Conservation (phyloP, 2,329 filamentous ascomycete species). For the Hymenoscyphus occultus region DNA sequence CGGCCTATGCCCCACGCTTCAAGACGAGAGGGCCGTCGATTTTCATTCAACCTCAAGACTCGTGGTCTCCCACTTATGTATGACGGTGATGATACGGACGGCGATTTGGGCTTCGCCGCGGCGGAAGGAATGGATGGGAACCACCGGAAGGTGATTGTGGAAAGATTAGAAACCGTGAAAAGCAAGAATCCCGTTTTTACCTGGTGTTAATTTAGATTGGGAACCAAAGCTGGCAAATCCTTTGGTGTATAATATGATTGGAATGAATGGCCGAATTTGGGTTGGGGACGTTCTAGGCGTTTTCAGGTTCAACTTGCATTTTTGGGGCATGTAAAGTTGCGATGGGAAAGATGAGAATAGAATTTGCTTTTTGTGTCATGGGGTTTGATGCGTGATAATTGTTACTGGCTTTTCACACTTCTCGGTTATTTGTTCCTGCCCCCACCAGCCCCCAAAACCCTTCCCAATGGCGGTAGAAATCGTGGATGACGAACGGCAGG, state of each 20-base stretch:
- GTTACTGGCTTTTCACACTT: too few species aligned
- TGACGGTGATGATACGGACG: conserved; percentile 76
- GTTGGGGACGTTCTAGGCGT: neutral
- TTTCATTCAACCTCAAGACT: conserved; percentile 41
- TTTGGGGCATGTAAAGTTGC: neutral
- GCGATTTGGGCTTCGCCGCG: conserved; percentile 90
- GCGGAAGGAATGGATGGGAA: conserved; percentile 92
- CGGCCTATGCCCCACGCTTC: conserved; percentile 24
- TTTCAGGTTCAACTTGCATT: neutral
- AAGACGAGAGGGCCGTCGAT: conserved; percentile 26
- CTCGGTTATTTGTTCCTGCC: too few species aligned
- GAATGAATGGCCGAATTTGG: neutral
- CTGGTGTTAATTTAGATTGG: conserved; percentile 67
- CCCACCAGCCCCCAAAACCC: too few species aligned
- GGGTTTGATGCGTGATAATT: too few species aligned
- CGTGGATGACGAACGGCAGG: too few species aligned
- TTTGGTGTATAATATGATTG: conserved; percentile 17
- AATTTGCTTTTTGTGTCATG: neutral
- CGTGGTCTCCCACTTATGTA: conserved; percentile 43
- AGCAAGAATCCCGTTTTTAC: conserved; percentile 93
- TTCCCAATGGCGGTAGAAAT: too few species aligned
- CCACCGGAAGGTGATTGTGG: conserved; percentile 91
- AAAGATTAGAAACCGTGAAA: conserved; percentile 93
- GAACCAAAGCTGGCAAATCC: conserved; percentile 1
- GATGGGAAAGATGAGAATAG: neutral